Evolutionary conservation across 352 stramenopile species (phyloP), one percentile per base, ranked within the genome.

Genomic region (Phytopythium chamaehyphon): DNA sequence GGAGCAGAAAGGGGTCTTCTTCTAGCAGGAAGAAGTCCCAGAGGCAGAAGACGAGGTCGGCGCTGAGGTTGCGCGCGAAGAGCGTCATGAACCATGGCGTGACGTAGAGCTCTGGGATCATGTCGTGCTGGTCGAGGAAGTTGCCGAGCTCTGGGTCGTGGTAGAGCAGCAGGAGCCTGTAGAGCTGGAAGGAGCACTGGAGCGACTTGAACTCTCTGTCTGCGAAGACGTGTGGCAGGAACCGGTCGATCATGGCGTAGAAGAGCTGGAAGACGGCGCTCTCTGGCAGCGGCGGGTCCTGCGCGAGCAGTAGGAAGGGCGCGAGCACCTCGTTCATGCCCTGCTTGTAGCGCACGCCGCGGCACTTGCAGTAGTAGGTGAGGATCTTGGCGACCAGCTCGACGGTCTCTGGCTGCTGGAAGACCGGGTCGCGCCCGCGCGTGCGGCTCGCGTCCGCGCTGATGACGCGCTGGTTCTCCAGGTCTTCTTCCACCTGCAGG

Each of bases 1-100:
- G 88, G 35, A 95, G 69, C 49, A 96, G 53, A 43, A 88, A 92
- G 54, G 87, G 87, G 37, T 96, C 84, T 62, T 93, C 77, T 40
- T 96, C 69, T 15, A 96, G 65, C 7, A 98, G 49, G 40, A 97
- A 96, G 59, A 93, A 92, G 55, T 98, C 90, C 90, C 90, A 98
- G 1, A 97, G 64, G 56, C 72, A 63, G 48, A 94, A 93, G 14
- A 96, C 66, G 19, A 91, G 63, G 2, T 88, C 71, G 0, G 74
- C 76, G 22, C 75, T 61, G 28, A 96, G 56, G 10, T 78, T 93
- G 21, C 87, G 71, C 22, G 91, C 85, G 69, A 98, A 96, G 3
- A 98, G 71, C 59, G 91, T 98, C 73, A 98, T 95, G 62, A 98
- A 96, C 90, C 90, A 97, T 18, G 90, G 90, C 33, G 89, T 97